Base-by-base conservation (phyloP, 768 basidiomycete genomes). In the Boletus speciosus region DNA sequence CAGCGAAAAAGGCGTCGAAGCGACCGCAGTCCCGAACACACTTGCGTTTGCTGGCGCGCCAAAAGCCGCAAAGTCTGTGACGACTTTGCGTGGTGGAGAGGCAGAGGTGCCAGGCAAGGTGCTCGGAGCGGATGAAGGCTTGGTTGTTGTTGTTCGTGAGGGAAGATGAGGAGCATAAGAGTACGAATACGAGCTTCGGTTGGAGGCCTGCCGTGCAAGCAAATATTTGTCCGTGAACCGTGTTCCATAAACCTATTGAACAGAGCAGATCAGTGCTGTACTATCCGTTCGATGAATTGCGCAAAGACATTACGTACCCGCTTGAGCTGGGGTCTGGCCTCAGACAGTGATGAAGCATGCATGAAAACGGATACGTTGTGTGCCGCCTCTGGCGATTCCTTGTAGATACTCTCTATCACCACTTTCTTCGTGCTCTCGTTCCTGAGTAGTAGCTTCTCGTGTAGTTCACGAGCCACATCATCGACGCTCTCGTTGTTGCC, bases 401-500 rank as follows among this genome's bases (percentile, higher is more conserved):
- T 89, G 74, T 98, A 98, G 65, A 98, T 98, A 58, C 91, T 94
- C 69, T 97, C 94, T 58, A 98, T 89, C 52, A 93, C 86, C 46
- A 98, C 87, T 71, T 94, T 93, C 77, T 97, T 98, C 52, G 96
- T 98, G 74, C 86, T 94, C 71, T 98, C 96, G 62, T 97, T 97
- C 52, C 96, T 81, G 47, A 98, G 77, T 12, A 95, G 72, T 6
- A 98, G 75, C 65, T 86, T 87, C 72, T 97, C 93, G 67, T 98
- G 96, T 29, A 98, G 75, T 72, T 97, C 95, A 34, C 85, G 82
- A 12, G 96, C 96, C 19, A 98, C 94, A 55, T 98, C 95, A 67
- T 98, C 96, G 19, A 98, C 95, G 63, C 89, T 94, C 71, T 97
- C 90, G 70, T 96, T 89, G 60, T 93, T 91, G 21, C 91, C 90